These are phyloP conservation scores for Tothia fuscella DNA, from an alignment of 2,329 filamentous ascomycete species.

Conservation along the genomic window DNA sequence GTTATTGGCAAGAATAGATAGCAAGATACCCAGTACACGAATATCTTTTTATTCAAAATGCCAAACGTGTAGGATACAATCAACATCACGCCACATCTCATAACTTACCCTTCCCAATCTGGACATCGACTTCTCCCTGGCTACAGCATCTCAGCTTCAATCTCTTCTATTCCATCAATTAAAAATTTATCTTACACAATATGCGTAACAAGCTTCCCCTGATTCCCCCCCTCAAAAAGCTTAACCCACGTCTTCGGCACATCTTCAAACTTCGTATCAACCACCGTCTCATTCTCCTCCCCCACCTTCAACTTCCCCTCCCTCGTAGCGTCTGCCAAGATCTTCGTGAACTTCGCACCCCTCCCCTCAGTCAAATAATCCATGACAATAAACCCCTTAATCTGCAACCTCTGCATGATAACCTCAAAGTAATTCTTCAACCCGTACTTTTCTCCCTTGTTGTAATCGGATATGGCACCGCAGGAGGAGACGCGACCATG, in stretches of 20 bases:
- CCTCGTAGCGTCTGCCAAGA: constrained; percentile 13
- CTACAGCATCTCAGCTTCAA: no score
- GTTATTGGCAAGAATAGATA: no score
- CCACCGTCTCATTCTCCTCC: constrained; percentile 35
- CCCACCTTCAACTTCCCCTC: constrained; percentile 36
- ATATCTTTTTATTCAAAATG: no score
- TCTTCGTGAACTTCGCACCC: not conserved
- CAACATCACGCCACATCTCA: no score
- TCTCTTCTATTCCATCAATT: no score
- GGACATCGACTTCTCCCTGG: no score
- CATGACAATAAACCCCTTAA: constrained; percentile 34
- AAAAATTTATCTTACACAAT: no score
- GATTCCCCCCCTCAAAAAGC: constrained; percentile 36
- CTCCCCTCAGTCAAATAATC: constrained; percentile 21
- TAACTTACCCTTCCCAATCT: no score
- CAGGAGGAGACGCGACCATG: constrained; percentile 31
- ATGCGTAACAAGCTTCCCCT: constrained; percentile 35
- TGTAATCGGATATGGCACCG: constrained; percentile 33
- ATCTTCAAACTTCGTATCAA: constrained; percentile 36
- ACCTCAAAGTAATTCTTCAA: constrained; percentile 34
- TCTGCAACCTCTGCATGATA: constrained; percentile 28
- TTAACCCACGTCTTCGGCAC: constrained; percentile 37
- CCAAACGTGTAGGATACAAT: no score
- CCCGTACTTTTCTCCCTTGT: constrained; percentile 20
- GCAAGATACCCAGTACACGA: no score